phyloP scores from a whole-genome alignment of 306 rosid genomes.

The Vigna reflexopilosa region DNA sequence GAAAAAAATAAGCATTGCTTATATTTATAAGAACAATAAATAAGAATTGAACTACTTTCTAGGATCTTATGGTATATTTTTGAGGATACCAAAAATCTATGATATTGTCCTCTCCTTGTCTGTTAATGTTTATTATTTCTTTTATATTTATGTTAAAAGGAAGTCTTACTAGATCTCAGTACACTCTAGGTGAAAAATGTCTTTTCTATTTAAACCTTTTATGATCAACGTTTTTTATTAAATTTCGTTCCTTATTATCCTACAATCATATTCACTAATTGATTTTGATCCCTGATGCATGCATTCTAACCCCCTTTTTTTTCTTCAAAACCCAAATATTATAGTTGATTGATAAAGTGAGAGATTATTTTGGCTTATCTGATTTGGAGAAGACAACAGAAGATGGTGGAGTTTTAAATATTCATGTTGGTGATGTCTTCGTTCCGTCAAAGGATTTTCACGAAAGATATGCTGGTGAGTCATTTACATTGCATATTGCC shows the following conservation, averaged over 20 bases:
- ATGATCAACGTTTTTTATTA: conserved; percentile 15
- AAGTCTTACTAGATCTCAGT: background rate
- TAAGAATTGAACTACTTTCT: background rate
- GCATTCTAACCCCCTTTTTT: conserved; percentile 30
- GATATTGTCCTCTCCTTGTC: background rate
- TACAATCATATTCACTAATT: conserved; percentile 2
- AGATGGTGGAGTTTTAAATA: conserved; percentile 79
- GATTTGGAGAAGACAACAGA: conserved; percentile 78
- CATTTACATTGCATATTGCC: conserved; percentile 35
- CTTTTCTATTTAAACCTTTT: conserved; percentile 4
- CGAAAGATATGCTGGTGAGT: conserved; percentile 86
- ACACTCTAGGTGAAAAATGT: background rate
- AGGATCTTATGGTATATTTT: background rate
- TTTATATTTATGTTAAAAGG: background rate
- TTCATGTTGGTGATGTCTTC: conserved; percentile 83
- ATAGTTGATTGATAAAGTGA: conserved; percentile 88
- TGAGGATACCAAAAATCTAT: background rate
- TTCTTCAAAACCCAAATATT: conserved; percentile 38
- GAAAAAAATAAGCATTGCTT: background rate
- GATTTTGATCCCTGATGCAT: conserved; percentile 29
- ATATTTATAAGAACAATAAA: background rate
- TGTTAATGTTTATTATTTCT: background rate
- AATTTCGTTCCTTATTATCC: conserved; percentile 35
- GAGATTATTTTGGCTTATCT: conserved; percentile 77
- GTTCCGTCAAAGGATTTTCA: conserved; percentile 61